Conservation (phyloP, 164 flowering plant species). For the Berberis vulgaris region DNA sequence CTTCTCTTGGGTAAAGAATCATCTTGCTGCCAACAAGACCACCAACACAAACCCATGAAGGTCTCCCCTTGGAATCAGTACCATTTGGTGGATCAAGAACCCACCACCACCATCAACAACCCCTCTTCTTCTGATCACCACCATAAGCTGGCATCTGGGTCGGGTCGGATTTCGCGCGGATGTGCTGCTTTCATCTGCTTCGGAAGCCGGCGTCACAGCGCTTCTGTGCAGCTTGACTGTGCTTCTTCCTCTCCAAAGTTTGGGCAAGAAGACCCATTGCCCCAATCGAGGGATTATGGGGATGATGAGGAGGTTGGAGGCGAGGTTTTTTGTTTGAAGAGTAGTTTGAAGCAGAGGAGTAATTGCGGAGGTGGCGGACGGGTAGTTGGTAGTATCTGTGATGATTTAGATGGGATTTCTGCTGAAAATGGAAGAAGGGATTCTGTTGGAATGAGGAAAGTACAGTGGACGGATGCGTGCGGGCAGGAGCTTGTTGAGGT, state of each 20-base stretch:
- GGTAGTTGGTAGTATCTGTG: constrained; percentile 12
- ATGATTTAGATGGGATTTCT: constrained; percentile 12
- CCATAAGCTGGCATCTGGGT: constrained; percentile 63
- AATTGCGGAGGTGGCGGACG: constrained; percentile 16
- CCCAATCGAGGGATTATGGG: constrained; percentile 15
- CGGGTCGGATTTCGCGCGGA: constrained; percentile 53
- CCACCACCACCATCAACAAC: constrained; percentile 7
- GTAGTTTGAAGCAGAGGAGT: constrained; percentile 55
- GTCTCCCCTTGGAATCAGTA: constrained; percentile 88
- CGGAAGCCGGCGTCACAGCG: constrained; percentile 18
- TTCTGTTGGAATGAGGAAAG: constrained; percentile 47
- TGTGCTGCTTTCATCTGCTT: constrained; percentile 84
- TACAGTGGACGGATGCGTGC: constrained; percentile 85
- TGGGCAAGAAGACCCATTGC: constrained; percentile 41
- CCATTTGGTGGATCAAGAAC: constrained; percentile 78
- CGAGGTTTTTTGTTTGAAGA: constrained; percentile 34
- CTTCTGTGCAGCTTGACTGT: constrained; percentile 52
- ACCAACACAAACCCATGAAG: constrained; percentile 78
- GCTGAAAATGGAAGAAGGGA: constrained; percentile 23
- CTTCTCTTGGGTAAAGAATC: constrained; percentile 61
- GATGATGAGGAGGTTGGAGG: constrained; percentile 16
- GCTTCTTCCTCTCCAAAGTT: constrained; percentile 56
- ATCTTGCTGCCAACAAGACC: too few species aligned
- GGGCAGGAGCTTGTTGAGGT: constrained; percentile 81
- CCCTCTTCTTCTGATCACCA: constrained; percentile 5